These are phyloP conservation scores for Rhododendron griersonianum DNA, from an alignment of 148 eudicot genomes.

Conservation along the genomic window DNA sequence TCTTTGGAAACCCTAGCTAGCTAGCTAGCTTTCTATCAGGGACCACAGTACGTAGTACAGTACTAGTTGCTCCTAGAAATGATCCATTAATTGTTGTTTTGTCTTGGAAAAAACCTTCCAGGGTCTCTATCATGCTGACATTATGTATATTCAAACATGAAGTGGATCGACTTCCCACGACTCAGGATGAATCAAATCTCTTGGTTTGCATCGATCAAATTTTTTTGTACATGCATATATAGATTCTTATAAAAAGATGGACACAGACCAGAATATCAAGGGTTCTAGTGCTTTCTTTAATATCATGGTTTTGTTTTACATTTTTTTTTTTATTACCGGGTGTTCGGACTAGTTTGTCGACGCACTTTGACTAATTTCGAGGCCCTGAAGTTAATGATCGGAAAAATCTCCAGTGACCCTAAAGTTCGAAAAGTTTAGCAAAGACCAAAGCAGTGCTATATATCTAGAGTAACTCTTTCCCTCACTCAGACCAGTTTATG, in stretches of 20 bases:
- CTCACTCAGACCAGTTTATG: background rate
- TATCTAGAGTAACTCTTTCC: background rate
- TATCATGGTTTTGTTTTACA: too few species aligned
- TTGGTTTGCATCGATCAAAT: background rate
- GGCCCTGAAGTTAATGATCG: too few species aligned
- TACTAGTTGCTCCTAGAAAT: background rate
- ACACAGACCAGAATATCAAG: background rate
- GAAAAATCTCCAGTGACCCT: too few species aligned
- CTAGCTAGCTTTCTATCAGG: background rate
- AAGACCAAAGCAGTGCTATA: background rate
- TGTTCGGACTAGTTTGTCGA: too few species aligned
- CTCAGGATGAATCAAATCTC: conserved; percentile 2
- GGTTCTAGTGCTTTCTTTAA: background rate
- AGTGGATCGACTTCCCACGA: conserved; percentile 11
- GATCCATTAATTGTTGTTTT: background rate
- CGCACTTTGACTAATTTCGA: too few species aligned
- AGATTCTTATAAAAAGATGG: background rate
- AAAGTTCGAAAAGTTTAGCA: background rate
- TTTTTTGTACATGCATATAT: background rate
- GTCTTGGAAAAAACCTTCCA: background rate
- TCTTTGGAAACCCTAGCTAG: conserved; percentile 2
- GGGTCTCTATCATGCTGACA: conserved; percentile 13
- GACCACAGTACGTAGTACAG: background rate
- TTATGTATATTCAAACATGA: background rate
- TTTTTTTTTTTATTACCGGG: background rate